A percentile compares a stretch with the other conserved stretches of the same genome.
phyloP scores from a whole-genome alignment of 352 stramenopile genomes.

The Globisporangium paroecandrum region DNA sequence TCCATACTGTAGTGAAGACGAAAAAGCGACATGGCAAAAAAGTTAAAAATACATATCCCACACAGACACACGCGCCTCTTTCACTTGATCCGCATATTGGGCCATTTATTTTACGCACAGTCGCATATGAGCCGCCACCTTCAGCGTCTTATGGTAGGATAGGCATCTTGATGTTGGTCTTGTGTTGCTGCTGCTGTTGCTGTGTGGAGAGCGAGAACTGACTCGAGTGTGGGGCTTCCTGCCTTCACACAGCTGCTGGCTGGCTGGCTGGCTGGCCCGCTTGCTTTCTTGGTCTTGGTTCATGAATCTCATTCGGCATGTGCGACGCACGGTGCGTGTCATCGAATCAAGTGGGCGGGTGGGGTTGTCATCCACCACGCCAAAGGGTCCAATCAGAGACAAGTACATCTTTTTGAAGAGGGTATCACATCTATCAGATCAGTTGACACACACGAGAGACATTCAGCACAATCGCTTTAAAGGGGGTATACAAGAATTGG shows the following conservation, averaged over 20 bases:
- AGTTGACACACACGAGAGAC: not conserved
- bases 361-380: slow-evolving; percentile 4
- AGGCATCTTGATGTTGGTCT: not conserved
- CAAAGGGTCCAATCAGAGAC: slow-evolving; percentile 5
- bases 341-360: slow-evolving; percentile 3
- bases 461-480: not conserved
- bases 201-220: not conserved
- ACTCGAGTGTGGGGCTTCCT: not conserved
- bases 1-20: slow-evolving; percentile 1
- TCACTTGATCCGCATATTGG: not conserved
- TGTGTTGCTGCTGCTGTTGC: not conserved
- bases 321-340: slow-evolving; percentile 3
- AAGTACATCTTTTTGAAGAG: not conserved
- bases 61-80: not conserved
- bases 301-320: not conserved
- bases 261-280: not conserved
- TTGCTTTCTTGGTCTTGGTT: not conserved
- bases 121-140: not conserved
- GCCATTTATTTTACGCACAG: not conserved
- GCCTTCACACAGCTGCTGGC: not conserved
- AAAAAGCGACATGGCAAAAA: slow-evolving; percentile 7
- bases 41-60: slow-evolving; percentile 1
- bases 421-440: not conserved
- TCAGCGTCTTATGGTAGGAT: not conserved
- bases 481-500: not conserved